Percentiles rank a stretch among this genome's conserved stretches.
Conservation (phyloP, 495 filamentous ascomycete species). For the Lindgomyces ingoldianus region DNA sequence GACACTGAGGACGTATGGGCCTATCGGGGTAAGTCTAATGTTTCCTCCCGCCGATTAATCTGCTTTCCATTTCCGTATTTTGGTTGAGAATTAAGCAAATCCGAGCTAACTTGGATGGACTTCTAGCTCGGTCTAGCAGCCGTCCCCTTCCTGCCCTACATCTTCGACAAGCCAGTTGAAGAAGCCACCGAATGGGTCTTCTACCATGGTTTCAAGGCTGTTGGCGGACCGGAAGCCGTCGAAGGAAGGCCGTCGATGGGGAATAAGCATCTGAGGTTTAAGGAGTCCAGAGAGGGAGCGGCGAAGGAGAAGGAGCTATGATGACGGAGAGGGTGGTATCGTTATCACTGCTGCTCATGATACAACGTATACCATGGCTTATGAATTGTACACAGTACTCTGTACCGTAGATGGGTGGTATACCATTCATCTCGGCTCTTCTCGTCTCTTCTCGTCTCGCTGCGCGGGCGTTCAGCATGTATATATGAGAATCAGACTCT, state of each 20-base stretch:
- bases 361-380: background rate
- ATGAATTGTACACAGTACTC: background rate
- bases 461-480: background rate
- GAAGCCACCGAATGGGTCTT: conserved; percentile 86
- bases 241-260: conserved; percentile 48
- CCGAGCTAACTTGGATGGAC: background rate
- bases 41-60: background rate
- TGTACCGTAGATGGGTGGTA: too few relatives aligned
- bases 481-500: background rate
- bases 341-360: too few relatives aligned
- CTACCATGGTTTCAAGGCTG: conserved; percentile 69
- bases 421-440: background rate
- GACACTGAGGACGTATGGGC: conserved; percentile 75
- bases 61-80: background rate
- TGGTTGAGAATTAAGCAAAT: background rate
- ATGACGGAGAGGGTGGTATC: background rate
- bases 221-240: conserved; percentile 65
- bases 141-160: conserved; percentile 82
- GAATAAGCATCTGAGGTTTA: conserved; percentile 55
- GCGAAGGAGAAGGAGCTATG: conserved; percentile 58
- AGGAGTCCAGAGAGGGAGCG: conserved; percentile 44
- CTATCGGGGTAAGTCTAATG: conserved; percentile 69
- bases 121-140: conserved; percentile 72
- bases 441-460: background rate
- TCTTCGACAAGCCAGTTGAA: conserved; percentile 95